Evolutionary conservation across 352 stramenopile genomes (phyloP).

Genomic region (Globisporangium nagaii): DNA sequence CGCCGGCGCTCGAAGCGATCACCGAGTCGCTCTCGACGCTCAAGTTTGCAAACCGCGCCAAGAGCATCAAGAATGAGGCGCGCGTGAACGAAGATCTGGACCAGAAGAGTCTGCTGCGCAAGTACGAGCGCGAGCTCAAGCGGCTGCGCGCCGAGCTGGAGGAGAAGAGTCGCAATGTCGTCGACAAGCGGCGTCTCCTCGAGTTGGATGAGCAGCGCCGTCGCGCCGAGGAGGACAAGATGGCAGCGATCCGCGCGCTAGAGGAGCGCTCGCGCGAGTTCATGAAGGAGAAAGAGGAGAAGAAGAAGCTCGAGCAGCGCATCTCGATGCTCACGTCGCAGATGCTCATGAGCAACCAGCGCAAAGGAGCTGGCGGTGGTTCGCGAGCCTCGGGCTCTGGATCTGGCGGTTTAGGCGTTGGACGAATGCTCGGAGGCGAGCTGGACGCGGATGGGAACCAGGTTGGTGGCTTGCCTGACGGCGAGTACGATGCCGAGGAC

Average conservation of each 20-base stretch:
- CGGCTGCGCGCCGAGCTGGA: conserved; percentile 89
- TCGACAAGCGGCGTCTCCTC: conserved; percentile 90
- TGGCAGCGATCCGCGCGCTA: conserved; percentile 90
- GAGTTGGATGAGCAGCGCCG: conserved; percentile 87
- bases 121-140: conserved; percentile 95
- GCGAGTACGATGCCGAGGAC: conserved; percentile 55
- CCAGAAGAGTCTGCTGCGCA: conserved; percentile 90
- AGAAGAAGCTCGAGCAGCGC: conserved; percentile 91
- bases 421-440: not conserved
- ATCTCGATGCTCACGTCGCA: conserved; percentile 91
- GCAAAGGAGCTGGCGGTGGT: conserved; percentile 10
- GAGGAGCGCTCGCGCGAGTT: conserved; percentile 91
- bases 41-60: conserved; percentile 92
- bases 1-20: conserved; percentile 83
- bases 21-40: conserved; percentile 91
- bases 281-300: conserved; percentile 95
- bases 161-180: conserved; percentile 89
- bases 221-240: conserved; percentile 92
- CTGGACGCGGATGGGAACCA: conserved; percentile 14
- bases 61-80: conserved; percentile 91
- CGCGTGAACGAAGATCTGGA: conserved; percentile 91
- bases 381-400: conserved; percentile 4
- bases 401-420: not conserved
- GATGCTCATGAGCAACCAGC: conserved; percentile 86
- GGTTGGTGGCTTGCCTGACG: conserved; percentile 4